A percentile compares a stretch with the other conserved stretches of the same genome.
These are phyloP conservation scores for Magnaporthiopsis rhizophila DNA, from an alignment of 2,329 filamentous ascomycete species.

Conservation along the genomic window DNA sequence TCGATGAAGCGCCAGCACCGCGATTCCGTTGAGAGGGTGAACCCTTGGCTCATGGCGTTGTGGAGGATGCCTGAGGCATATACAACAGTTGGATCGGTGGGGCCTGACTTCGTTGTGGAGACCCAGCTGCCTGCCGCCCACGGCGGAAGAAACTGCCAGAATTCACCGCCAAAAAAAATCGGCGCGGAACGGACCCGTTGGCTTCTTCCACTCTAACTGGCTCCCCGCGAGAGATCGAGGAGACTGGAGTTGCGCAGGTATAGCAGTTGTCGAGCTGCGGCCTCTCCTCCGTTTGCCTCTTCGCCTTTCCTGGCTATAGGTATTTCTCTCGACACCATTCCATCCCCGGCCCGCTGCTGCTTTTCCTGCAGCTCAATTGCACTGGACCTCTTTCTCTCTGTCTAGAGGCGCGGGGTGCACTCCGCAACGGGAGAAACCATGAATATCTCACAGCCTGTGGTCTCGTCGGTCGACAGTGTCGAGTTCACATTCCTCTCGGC, in stretches of 20 bases:
- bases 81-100: too few species aligned
- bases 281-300: neutral
- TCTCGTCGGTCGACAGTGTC: conserved; percentile 76
- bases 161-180: conserved; percentile 7
- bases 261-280: neutral
- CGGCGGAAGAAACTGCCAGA: neutral
- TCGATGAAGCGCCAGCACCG: too few species aligned
- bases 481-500: conserved; percentile 81
- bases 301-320: neutral
- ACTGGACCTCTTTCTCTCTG: neutral
- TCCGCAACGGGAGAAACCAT: conserved; percentile 27
- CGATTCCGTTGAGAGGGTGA: too few species aligned
- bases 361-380: neutral
- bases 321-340: neutral
- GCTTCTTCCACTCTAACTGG: neutral
- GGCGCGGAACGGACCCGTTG: neutral
- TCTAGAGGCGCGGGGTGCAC: neutral
- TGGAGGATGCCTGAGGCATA: too few species aligned
- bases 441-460: conserved; percentile 73
- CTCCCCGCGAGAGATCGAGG: neutral
- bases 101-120: neutral
- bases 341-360: neutral
- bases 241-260: neutral
- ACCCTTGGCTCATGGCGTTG: too few species aligned
- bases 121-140: neutral